Base-by-base conservation (phyloP, 495 filamentous ascomycete genomes). In the Aspergillus cristatus region DNA sequence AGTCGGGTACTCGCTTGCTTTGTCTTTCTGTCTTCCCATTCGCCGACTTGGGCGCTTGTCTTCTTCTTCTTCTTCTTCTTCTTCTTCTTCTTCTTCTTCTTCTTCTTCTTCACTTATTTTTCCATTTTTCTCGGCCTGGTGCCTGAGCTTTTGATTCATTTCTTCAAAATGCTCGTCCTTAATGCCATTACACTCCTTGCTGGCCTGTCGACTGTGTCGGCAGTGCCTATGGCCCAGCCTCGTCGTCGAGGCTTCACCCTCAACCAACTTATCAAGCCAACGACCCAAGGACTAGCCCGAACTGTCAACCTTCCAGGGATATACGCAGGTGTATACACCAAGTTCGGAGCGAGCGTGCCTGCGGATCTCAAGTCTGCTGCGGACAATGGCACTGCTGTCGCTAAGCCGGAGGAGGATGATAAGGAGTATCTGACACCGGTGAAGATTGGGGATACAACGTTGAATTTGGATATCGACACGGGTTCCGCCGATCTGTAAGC, bases 401-500 rank as follows among this genome's bases (percentile, higher is more conserved):
- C 76, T 14, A 68, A 53, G 3, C 82, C 84, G 0, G 63, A 75
- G 50, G 29, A 50, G 10, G 56, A 72, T 46, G 84, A 86, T 47
- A 43, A 51, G 22, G 74, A 82, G 54, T 89, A 84, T 45, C 52
- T 87, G 42, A 72, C 70, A 17, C 79, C 81, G 12, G 80, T 87
- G 37, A 66, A 57, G 2, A 65, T 87, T 41, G 84, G 84, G 41
- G 60, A 62, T 10, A 74, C 77, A 37, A 72, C 66, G 3, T 51
- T 86, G 46, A 71, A 78, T 47, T 49, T 88, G 40, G 78, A 86
- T 52, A 71, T 86, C 48, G 84, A 89, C 53, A 86, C 84, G 28
- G 84, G 84, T 3, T 82, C 77, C 28, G 74, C 79, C 30, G 84
- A 89, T 61, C 72, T 89, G 68, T 86, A 57, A n/a, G n/a, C n/a